phyloP scores from a whole-genome alignment of 305 asterid genomes.

The Andrographis paniculata region DNA sequence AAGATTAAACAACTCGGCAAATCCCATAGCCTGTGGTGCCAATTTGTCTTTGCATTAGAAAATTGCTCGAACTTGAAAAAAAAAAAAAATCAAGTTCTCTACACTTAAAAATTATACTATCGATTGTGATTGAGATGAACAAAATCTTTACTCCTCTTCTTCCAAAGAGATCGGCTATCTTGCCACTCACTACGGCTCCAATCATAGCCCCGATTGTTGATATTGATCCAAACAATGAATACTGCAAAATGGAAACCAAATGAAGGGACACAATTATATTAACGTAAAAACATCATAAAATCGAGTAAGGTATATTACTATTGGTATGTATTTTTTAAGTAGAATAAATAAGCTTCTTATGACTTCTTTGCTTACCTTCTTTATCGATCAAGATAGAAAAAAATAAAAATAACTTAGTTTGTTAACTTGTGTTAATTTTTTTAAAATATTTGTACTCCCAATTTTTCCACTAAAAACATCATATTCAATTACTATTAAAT shows the following conservation, averaged over 20 bases:
- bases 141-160: conserved; percentile 61
- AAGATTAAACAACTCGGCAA: conserved; percentile 33
- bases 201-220: conserved; percentile 83
- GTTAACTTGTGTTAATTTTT: too few species aligned
- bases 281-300: not conserved
- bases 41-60: not conserved
- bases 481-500: too few species aligned
- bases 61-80: not conserved
- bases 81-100: too few species aligned
- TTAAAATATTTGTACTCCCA: too few species aligned
- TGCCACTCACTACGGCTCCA: conserved; percentile 79
- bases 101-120: too few species aligned
- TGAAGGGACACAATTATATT: not conserved
- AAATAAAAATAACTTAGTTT: too few species aligned
- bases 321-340: too few species aligned
- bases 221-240: conserved; percentile 81
- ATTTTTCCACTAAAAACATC: too few species aligned
- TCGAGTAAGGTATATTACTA: not conserved
- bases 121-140: conserved; percentile 7
- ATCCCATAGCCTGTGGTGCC: conserved; percentile 39
- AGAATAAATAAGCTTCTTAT: too few species aligned
- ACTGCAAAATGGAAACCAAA: conserved; percentile 23
- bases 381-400: too few species aligned
- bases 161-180: conserved; percentile 67
- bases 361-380: too few species aligned